Percentiles rank a stretch among this genome's conserved stretches.
phyloP scores from a whole-genome alignment of 2,329 filamentous ascomycete genomes.

The Pseudocercospora eumusae region DNA sequence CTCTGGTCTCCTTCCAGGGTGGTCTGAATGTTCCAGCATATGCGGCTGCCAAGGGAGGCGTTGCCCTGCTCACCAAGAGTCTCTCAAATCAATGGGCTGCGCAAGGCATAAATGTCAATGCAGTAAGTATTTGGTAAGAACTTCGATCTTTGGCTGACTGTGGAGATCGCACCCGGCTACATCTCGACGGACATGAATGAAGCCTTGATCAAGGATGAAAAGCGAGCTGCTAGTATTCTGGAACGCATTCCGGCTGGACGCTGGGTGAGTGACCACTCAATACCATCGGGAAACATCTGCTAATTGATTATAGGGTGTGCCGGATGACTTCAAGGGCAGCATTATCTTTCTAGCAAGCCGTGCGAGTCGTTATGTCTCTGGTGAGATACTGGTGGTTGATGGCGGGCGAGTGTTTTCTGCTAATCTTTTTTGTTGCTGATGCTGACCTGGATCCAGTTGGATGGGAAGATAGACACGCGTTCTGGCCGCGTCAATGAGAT shows the following conservation, averaged over 20 bases:
- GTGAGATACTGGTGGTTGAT: conserved; percentile 79
- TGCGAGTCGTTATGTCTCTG: conserved; percentile 76
- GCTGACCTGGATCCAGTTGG: neutral
- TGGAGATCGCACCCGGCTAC: conserved; percentile 75
- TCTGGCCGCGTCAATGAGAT: neutral
- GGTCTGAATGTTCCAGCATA: conserved; percentile 87
- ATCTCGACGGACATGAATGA: conserved; percentile 90
- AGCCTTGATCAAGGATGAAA: conserved; percentile 71
- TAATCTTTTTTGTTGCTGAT: neutral
- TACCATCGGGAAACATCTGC: neutral
- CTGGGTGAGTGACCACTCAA: conserved; percentile 61
- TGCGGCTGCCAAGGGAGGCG: conserved; percentile 78
- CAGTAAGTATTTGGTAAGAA: conserved; percentile 37
- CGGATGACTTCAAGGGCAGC: conserved; percentile 84
- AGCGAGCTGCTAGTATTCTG: conserved; percentile 70
- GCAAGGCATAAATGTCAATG: conserved; percentile 78
- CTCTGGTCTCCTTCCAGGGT: conserved; percentile 78
- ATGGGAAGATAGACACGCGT: conserved; percentile 1
- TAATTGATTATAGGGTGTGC: conserved; percentile 36
- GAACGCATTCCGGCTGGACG: conserved; percentile 78
- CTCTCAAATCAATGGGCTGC: conserved; percentile 81
- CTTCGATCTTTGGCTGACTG: neutral
- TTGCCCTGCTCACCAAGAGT: conserved; percentile 80
- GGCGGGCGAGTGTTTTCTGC: conserved; percentile 63
- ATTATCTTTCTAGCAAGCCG: conserved; percentile 73